A percentile compares a stretch with the other conserved stretches of the same genome.
These are phyloP conservation scores for Trichoderma erinaceum DNA, from an alignment of 495 filamentous ascomycete species.

Conservation along the genomic window DNA sequence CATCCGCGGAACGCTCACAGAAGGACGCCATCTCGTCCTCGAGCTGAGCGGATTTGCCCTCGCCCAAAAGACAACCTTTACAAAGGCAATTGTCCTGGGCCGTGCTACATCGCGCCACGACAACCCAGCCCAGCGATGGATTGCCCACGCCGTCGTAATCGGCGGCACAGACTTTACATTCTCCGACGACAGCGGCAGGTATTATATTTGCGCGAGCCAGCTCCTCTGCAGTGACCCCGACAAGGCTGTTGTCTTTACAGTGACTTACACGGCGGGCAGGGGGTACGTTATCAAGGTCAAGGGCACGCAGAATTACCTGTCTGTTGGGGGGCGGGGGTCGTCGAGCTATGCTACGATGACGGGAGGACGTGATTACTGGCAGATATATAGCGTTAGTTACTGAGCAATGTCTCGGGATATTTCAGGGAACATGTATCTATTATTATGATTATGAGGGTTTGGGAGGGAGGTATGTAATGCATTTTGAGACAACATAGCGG, in stretches of 20 bases:
- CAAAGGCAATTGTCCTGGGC: constrained; percentile 45
- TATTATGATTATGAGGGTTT: too few relatives aligned
- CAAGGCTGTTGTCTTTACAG: neutral
- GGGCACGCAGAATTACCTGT: neutral
- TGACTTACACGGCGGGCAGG: neutral
- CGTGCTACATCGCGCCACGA: constrained; percentile 33
- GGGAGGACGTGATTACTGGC: neutral
- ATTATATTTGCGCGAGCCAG: neutral
- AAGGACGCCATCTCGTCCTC: constrained; percentile 62
- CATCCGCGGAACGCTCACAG: constrained; percentile 46
- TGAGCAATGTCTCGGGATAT: neutral
- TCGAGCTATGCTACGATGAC: neutral
- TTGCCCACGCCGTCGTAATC: constrained; percentile 38
- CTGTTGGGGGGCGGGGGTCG: neutral
- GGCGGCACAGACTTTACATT: constrained; percentile 25
- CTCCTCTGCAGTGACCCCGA: neutral
- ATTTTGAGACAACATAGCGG: too few relatives aligned
- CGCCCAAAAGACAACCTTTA: constrained; percentile 72
- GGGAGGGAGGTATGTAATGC: too few relatives aligned
- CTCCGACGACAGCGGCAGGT: neutral
- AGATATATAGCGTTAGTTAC: constrained; percentile 4
- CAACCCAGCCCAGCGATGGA: constrained; percentile 42
- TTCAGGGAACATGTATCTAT: too few relatives aligned
- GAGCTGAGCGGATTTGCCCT: constrained; percentile 74
- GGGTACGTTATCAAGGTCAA: neutral